A percentile compares a stretch with the other conserved stretches of the same genome.
phyloP scores from a whole-genome alignment of 2,329 filamentous ascomycete genomes.

The Colletotrichum sp. region DNA sequence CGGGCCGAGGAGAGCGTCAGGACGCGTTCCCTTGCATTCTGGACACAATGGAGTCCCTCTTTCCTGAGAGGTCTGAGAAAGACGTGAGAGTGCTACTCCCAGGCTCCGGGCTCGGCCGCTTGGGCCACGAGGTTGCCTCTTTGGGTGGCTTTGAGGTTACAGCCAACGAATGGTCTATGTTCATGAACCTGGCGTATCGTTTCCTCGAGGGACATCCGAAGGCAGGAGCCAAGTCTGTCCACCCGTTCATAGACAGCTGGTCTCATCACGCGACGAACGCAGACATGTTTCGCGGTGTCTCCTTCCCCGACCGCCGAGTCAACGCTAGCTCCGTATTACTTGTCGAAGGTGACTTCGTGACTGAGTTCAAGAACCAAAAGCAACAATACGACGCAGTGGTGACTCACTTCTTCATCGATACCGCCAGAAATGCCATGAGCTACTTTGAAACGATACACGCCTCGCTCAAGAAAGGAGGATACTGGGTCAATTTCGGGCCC shows the following conservation, averaged over 20 bases:
- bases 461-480: no score
- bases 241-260: conserved; percentile 62
- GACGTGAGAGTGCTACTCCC: conserved; percentile 51
- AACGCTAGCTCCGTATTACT: conserved; percentile 45
- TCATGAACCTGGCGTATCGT: conserved; percentile 60
- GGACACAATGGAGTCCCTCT: conserved; percentile 33
- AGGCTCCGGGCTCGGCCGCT: conserved; percentile 56
- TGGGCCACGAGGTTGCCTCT: conserved; percentile 55
- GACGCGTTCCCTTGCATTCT: conserved; percentile 45
- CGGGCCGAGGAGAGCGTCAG: conserved; percentile 51
- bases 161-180: conserved; percentile 63
- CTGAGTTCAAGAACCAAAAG: conserved; percentile 34
- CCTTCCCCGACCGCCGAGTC: conserved; percentile 47
- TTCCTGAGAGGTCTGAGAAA: conserved; percentile 26
- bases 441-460: conserved; percentile 48
- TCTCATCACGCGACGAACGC: conserved; percentile 56
- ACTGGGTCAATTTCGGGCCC: no score
- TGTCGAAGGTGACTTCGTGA: conserved; percentile 63
- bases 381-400: conserved; percentile 52
- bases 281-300: conserved; percentile 50
- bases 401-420: conserved; percentile 67
- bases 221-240: conserved; percentile 33
- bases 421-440: conserved; percentile 57
- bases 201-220: conserved; percentile 43
- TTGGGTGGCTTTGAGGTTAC: conserved; percentile 56